These are phyloP conservation scores for Betula pendula DNA, from an alignment of 306 rosid species.

Conservation along the genomic window DNA sequence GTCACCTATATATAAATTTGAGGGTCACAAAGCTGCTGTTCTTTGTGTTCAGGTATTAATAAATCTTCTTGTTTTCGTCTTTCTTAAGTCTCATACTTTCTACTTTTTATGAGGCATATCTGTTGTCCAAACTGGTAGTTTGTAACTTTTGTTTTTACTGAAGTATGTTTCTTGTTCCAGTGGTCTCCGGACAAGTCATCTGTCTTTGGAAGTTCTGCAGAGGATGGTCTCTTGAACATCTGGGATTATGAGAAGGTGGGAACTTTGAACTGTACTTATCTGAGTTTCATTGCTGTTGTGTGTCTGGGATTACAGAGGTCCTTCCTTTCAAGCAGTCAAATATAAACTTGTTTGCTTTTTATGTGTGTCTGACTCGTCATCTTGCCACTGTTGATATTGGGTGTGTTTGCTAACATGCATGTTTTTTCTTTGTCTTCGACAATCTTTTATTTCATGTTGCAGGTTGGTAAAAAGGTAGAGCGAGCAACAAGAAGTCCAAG, in stretches of 20 bases:
- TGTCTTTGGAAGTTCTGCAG: slow-evolving; percentile 99
- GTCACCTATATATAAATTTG: slow-evolving; percentile 87
- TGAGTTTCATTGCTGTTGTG: slow-evolving; percentile 7
- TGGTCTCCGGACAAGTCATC: slow-evolving; percentile 99
- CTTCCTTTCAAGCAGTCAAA: background rate
- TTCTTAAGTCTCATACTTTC: background rate
- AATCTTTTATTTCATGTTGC: slow-evolving; percentile 26
- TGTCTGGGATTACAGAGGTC: background rate
- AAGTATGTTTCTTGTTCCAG: slow-evolving; percentile 46
- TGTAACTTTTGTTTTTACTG: background rate
- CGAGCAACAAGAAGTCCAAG: slow-evolving; percentile 57
- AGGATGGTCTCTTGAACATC: slow-evolving; percentile 90
- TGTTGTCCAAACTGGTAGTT: slow-evolving; percentile 18
- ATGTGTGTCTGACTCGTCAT: background rate
- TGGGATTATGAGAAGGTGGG: slow-evolving; percentile 96
- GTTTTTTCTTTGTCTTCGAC: background rate
- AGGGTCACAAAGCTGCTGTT: slow-evolving; percentile 97
- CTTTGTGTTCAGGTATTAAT: slow-evolving; percentile 91
- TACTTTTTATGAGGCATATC: background rate
- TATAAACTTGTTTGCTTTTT: background rate
- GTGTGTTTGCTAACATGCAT: background rate
- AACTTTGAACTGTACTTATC: background rate
- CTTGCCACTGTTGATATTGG: background rate
- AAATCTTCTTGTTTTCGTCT: background rate
- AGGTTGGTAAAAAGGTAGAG: slow-evolving; percentile 82